These are phyloP conservation scores for Lumnitzera racemosa DNA, from an alignment of 345 rosid species.

Conservation along the genomic window DNA sequence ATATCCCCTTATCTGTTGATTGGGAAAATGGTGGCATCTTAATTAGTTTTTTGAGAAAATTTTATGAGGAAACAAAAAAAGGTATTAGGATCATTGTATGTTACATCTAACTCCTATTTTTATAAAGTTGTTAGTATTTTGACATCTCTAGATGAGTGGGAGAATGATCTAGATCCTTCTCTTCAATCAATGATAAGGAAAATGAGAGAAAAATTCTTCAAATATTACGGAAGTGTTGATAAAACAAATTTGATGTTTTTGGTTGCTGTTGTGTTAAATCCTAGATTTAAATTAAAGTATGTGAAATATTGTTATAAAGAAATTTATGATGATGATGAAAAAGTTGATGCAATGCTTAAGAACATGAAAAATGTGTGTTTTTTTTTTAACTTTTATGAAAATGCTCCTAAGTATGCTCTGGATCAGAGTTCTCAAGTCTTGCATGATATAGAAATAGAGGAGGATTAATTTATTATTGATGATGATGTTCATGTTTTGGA, in stretches of 20 bases:
- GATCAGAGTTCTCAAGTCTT: conserved; percentile 2
- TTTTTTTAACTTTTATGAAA: background rate
- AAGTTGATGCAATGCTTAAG: too few species aligned
- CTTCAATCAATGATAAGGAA: background rate
- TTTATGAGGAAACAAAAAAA: background rate
- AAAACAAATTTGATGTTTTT: too few species aligned
- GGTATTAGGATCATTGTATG: background rate
- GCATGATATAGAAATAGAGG: background rate
- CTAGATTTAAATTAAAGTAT: too few species aligned
- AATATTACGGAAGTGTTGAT: too few species aligned
- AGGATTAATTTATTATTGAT: background rate
- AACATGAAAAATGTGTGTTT: too few species aligned
- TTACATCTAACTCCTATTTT: background rate
- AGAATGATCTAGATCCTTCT: background rate
- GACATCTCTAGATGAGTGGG: background rate
- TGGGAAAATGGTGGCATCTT: background rate
- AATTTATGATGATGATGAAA: too few species aligned
- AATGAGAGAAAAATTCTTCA: conserved; percentile 1
- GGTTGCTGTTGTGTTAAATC: too few species aligned
- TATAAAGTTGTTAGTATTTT: background rate
- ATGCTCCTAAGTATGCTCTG: background rate
- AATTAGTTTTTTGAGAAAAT: too few species aligned
- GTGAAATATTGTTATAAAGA: too few species aligned
- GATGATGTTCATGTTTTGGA: background rate
- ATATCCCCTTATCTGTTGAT: too few species aligned